Evolutionary conservation across 2,329 filamentous ascomycete species (phyloP), one percentile per base, ranked within the genome.

Genomic region (Talaromyces sp.): DNA sequence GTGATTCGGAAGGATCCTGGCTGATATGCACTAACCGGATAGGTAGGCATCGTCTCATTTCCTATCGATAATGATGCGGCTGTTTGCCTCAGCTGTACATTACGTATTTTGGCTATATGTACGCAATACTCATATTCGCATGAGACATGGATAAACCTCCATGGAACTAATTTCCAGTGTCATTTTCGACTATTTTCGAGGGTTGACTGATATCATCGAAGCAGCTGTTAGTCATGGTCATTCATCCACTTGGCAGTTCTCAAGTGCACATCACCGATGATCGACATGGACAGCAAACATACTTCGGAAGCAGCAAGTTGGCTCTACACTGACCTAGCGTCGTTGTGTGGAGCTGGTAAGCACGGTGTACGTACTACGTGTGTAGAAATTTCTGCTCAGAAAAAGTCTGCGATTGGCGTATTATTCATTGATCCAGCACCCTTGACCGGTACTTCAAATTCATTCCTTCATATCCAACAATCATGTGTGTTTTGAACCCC

Each of bases 231-330:
- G 50, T 54, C 50, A 54, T 33, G 48, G 12, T 18, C 16, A 33
- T 52, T 18, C 9, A 50, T 18, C 23, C 16, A n/a, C n/a, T 21
- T 40, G 35, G 37, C 54, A 40, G 40, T 31, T 31, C 39, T 21
- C 2, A 58, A 42, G 39, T 25, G 55, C 55, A 58, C 39, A 44
- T 58, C 55, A 42, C 55, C 55, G 55, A 33, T 33, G 55, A 58
- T 58, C 55, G 55, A 44, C 55, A 58, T 54, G 16, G 28, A 14
- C 37, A 46, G 39, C 55, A 58, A 31, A 16, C 23, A 58, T 42
- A 16, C 23, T 57, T 40, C 35, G 37, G 54, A 57, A 57, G 37
- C 50, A 54, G 31, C 50, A 54, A 37, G n/a, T 54, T 54, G 44
- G 28, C 48, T 54, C 48, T 31, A 52, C 28, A 18, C 48, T 33